Base-by-base conservation (phyloP, 1,284 basidiomycete genomes). In the Hypsizygus ulmarius region DNA sequence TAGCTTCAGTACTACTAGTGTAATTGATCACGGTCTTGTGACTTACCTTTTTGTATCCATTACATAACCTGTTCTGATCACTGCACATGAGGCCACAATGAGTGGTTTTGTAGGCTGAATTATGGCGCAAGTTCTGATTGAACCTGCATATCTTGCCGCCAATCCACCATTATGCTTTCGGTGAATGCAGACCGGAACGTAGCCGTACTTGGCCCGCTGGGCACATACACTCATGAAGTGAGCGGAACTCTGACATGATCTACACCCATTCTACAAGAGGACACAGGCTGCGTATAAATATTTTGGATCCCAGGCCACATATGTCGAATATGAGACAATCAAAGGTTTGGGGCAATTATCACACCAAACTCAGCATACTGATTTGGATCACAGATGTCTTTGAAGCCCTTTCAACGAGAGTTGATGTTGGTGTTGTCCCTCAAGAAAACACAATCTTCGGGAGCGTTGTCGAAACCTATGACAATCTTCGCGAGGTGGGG, bases 201-300 rank as follows among this genome's bases (percentile, higher is more conserved):
- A 11, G 78, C 78, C 43, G 81, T 82, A 60, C 70, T 90, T 25
- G 87, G 87, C 7, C 87, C 88, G 16, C 61, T 74, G 39, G 87
- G 88, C 38, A 90, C 87, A 30, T 89, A 87, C 62, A 79, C 87
- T 39, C 87, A 90, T 56, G 84, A 89, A 72, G 87, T 83, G 51
- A 50, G 74, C 38, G 42, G 39, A 28, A 43, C 50, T 12, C 56
- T 30, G 18, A 32, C 45, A 7, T 19, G 16, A 14, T 46, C 42
- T n/a, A 35, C 36, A 39, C 40, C 8, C 28, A 28, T 21, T n/a
- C 39, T 32, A 38, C 35, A 28, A 34, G 36, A 35, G 5, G 34
- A 12, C 33, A 40, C 54, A 90, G 87, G 84, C 80, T 33, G 84
- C 84, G 4, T 65, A 74, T 50, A 73, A 79, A 46, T 64, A 62